These are phyloP conservation scores for Porphyridium purpureum DNA, from an alignment of 23 red algal genomes.

Conservation along the genomic window DNA sequence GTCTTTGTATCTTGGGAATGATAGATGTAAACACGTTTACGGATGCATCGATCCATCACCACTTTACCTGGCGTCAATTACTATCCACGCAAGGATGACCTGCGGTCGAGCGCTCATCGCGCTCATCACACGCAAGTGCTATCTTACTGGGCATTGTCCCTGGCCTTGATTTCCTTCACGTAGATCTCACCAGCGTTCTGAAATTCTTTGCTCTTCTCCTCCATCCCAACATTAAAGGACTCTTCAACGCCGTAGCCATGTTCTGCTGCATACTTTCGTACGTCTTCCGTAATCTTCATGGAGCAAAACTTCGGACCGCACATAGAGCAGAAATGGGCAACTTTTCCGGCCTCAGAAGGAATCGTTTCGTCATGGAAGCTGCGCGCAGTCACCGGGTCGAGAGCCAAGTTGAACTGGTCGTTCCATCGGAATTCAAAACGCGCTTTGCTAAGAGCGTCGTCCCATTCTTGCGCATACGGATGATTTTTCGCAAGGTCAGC, in stretches of 20 bases:
- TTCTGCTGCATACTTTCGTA: conserved; percentile 64
- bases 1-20: too few species aligned
- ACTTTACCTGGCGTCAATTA: too few species aligned
- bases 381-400: conserved; percentile 71
- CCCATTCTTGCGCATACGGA: conserved; percentile 75
- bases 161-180: too few species aligned
- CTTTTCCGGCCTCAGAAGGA: conserved; percentile 75
- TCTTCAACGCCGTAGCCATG: conserved; percentile 72
- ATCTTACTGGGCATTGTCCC: too few species aligned
- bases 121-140: too few species aligned
- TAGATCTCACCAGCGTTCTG: too few species aligned
- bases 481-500: conserved; percentile 87
- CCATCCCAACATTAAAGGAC: conserved; percentile 58
- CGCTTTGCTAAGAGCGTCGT: conserved; percentile 82
- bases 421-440: conserved; percentile 97
- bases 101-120: too few species aligned
- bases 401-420: conserved; percentile 91
- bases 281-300: conserved; percentile 96
- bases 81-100: too few species aligned
- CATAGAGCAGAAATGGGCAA: conserved; percentile 97
- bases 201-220: conserved; percentile 67
- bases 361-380: conserved; percentile 89
- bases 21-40: too few species aligned
- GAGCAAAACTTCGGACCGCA: conserved; percentile 97
- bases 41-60: too few species aligned